Conservation (phyloP, 1,284 basidiomycete species). For the Cerioporus squamosus region DNA sequence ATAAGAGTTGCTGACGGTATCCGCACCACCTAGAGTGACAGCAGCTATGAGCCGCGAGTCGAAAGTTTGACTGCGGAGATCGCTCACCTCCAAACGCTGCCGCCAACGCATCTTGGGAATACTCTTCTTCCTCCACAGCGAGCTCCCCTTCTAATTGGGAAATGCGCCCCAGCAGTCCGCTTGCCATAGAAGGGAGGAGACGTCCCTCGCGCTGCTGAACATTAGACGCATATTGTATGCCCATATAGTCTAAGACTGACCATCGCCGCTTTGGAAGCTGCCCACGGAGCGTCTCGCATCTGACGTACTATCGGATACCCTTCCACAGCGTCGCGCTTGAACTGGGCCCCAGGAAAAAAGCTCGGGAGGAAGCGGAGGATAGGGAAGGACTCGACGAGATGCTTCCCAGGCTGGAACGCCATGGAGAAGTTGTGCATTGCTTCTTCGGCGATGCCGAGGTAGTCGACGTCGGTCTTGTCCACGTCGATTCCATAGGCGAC, state of each 20-base stretch:
- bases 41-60: too few species aligned
- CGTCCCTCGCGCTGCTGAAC: neutral
- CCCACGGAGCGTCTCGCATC: conserved; percentile 13
- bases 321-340: conserved; percentile 8
- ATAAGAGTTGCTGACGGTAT: neutral
- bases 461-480: conserved; percentile 5
- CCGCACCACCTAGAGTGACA: neutral
- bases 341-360: conserved; percentile 15
- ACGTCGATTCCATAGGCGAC: conserved; percentile 38
- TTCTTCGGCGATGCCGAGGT: conserved; percentile 9
- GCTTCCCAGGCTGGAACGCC: conserved; percentile 10
- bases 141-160: neutral
- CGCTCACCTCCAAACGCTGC: conserved; percentile 12
- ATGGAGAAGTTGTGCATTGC: conserved; percentile 10
- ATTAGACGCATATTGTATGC: too few species aligned
- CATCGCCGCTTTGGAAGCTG: conserved; percentile 4
- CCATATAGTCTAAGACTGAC: too few species aligned
- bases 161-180: neutral
- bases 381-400: conserved; percentile 17
- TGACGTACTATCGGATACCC: neutral
- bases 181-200: conserved; percentile 3
- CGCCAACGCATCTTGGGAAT: conserved; percentile 5
- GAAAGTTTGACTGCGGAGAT: too few species aligned
- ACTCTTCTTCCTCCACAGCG: conserved; percentile 6
- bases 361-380: conserved; percentile 12